Evolutionary conservation across 2,329 filamentous ascomycete species (phyloP), one percentile per base, ranked within the genome.

Genomic region (Xenosphaeropsis pyriputrescens): DNA sequence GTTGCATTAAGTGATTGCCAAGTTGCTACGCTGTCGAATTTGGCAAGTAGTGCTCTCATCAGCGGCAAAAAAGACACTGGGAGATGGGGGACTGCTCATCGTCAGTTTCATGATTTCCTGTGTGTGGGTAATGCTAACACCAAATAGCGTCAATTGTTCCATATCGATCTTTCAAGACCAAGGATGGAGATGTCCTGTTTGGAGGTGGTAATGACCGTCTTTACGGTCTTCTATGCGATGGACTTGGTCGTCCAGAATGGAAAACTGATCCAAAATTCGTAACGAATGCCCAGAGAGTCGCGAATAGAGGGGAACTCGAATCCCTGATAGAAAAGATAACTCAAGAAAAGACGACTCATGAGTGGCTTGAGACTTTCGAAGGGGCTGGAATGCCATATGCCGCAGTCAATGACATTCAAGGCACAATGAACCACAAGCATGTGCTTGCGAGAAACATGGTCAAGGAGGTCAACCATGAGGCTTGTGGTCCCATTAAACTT

Each of bases 81-180:
- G 0, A 71, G 91, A 45, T 96, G 91, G 89, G 91, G 91, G 6
- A 98, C 91, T 3, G 89, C 89, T 32, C 91, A 98, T 65, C 91
- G 83, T 85, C 64, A 61, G 63, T 37, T 32, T 15, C n/a, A 11
- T n/a, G 22, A 9, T 4, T 26, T 17, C 19, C 16, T 31, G 14
- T 32, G 15, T 15, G 11, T 39, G 14, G 35, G 36, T 22, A 15
- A 8, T 30, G 17, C 45, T 55, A 30, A 51, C 39, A 31, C 12
- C 5, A n/a, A 9, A 6, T 41, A 88, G 83, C 89, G n/a, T 93
- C 85, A 0, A 96, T 98, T 54, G 91, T 98, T 0, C 91, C 91
- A 0, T 98, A 98, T 57, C 79, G 80, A 50, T 85, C 85, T 0
- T 98, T 84, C 57, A 69, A 74, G 50, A 84, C 79, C 4, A 72